Percentiles rank a stretch among this genome's conserved stretches.
Conservation (phyloP, 345 rosid species). For the Boechera stricta region DNA sequence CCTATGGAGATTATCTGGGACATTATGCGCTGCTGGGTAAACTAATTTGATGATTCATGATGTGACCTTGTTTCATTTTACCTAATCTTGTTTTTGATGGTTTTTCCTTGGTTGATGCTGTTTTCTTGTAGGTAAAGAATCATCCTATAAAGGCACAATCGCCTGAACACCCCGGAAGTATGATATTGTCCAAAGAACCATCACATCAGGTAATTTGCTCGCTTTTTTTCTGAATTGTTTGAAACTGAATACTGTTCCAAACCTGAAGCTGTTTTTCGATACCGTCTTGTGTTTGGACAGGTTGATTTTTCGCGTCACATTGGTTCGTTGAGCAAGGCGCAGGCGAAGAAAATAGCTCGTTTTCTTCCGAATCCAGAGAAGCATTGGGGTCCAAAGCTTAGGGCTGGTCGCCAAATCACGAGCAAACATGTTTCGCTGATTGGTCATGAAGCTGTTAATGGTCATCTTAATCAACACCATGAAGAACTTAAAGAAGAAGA, state of each 20-base stretch:
- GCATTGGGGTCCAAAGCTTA: conserved; percentile 96
- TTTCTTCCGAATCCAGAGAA: conserved; percentile 96
- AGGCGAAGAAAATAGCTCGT: conserved; percentile 87
- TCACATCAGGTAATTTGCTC: conserved; percentile 59
- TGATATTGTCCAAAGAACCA: conserved; percentile 83
- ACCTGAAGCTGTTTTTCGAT: neutral
- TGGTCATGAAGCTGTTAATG: conserved; percentile 82
- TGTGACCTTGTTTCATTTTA: conserved; percentile 61
- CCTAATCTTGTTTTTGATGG: conserved; percentile 54
- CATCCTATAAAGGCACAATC: conserved; percentile 91
- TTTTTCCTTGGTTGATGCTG: conserved; percentile 7
- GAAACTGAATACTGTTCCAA: conserved; percentile 6
- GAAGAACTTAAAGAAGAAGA: conserved; percentile 38
- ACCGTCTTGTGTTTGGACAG: conserved; percentile 43
- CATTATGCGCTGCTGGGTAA: conserved; percentile 98
- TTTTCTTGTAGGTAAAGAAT: conserved; percentile 66
- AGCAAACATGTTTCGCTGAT: conserved; percentile 88
- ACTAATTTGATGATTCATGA: conserved; percentile 64
- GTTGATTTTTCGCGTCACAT: conserved; percentile 88
- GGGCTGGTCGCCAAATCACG: conserved; percentile 91
- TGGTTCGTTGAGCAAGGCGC: conserved; percentile 95
- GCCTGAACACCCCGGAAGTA: conserved; percentile 82
- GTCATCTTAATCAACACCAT: conserved; percentile 53
- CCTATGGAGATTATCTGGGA: conserved; percentile 98
- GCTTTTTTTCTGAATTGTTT: conserved; percentile 8